Evolutionary conservation across 768 basidiomycete species (phyloP), one percentile per base, ranked within the genome.

Genomic region (Piloderma croceum): DNA sequence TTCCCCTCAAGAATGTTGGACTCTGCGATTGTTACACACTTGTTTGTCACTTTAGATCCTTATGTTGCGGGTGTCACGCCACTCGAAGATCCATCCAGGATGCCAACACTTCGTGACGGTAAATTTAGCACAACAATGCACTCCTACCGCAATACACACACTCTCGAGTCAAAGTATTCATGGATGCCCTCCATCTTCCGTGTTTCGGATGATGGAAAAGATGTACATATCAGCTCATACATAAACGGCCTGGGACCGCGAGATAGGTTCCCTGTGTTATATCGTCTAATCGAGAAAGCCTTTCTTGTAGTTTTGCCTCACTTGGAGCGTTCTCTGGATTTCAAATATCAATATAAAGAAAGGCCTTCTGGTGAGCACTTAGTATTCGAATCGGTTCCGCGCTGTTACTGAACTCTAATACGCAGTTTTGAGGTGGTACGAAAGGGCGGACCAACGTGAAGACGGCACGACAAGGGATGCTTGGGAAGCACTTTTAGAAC

Each of bases 161-260:
- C 27, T 27, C 39, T 44, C 27, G 21, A 15, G 12, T 50, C 49
- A n/a, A 6, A 1, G n/a, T 27, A 25, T 25, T 37, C 48, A 5
- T 49, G 50, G 50, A 45, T 51, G 2, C 48, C 48, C 2, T 45
- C 50, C 3, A 27, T 51, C 24, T 51, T 51, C 22, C 38, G 24
- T 20, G 44, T 51, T 17, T 39, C 36, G 1, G 10, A 36, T 10
- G 47, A 48, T 34, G 43, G 47, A 19, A 46, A 27, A 15, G 41
- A 39, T 13, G 44, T 46, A 15, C 39, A 23, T 7, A 51, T 51
- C 29, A 23, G 46, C 7, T 42, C 43, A 4, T 51, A 51, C 39
- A 51, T 51, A 27, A 51, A 51, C 35, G 48, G 48, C 6, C 24
- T 49, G n/a, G 50, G 50, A 1, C 41, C 50, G 7, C 37, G 50